phyloP scores from a whole-genome alignment of 108 stramenopile genomes.

The Fragilaria radians region DNA sequence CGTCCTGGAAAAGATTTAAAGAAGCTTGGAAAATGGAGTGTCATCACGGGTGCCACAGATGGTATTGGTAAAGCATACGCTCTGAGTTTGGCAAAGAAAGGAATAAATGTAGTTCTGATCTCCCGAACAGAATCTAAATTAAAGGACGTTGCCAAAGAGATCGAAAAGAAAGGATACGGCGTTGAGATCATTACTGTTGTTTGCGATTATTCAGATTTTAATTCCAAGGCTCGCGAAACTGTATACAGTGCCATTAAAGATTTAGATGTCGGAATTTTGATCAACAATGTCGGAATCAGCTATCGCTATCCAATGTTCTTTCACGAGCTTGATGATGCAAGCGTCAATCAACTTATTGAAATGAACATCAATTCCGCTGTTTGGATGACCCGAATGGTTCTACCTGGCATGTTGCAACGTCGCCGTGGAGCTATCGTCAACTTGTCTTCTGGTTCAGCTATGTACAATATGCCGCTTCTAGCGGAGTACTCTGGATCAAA shows the following conservation, averaged over 20 bases:
- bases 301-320: constrained; percentile 97
- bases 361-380: constrained; percentile 97
- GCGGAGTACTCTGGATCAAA: constrained; percentile 96
- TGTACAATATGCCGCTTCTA: constrained; percentile 88
- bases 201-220: constrained; percentile 94
- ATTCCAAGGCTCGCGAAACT: constrained; percentile 61
- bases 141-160: constrained; percentile 83
- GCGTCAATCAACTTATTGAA: constrained; percentile 60
- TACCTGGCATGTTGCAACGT: constrained; percentile 87
- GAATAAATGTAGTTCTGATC: constrained; percentile 92
- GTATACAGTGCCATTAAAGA: constrained; percentile 58
- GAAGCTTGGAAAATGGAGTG: constrained; percentile 95
- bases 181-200: constrained; percentile 83
- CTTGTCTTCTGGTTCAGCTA: constrained; percentile 90
- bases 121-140: constrained; percentile 94
- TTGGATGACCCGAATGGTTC: constrained; percentile 92
- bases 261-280: constrained; percentile 90
- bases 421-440: constrained; percentile 94
- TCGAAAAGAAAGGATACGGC: constrained; percentile 48
- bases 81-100: constrained; percentile 90
- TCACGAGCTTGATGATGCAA: constrained; percentile 85
- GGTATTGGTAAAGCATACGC: constrained; percentile 98
- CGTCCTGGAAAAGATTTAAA: constrained; percentile 86
- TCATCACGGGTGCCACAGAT: constrained; percentile 98
- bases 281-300: constrained; percentile 98